These are phyloP conservation scores for Aaosphaeria pasadenensis DNA, from an alignment of 2,329 filamentous ascomycete genomes.

Conservation along the genomic window DNA sequence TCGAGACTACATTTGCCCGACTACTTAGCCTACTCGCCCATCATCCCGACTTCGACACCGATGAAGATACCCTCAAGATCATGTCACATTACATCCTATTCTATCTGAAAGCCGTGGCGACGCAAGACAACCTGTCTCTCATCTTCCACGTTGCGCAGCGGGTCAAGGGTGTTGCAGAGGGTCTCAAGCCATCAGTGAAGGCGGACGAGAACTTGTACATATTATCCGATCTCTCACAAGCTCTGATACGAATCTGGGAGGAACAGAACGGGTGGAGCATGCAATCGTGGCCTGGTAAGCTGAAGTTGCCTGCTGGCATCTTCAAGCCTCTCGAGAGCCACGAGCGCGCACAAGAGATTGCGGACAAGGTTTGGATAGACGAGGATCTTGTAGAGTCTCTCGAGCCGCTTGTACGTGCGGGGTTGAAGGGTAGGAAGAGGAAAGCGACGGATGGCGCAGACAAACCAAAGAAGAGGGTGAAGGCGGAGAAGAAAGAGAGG, in stretches of 20 bases:
- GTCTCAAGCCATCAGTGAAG: conserved; percentile 56
- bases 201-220: conserved; percentile 75
- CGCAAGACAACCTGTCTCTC: conserved; percentile 79
- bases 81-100: conserved; percentile 88
- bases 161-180: conserved; percentile 86
- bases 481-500: conserved; percentile 32
- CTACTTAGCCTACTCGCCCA: conserved; percentile 87
- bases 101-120: conserved; percentile 79
- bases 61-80: conserved; percentile 67
- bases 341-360: conserved; percentile 76
- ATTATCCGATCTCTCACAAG: conserved; percentile 81
- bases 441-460: conserved; percentile 28
- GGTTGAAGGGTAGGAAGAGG: conserved; percentile 59
- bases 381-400: conserved; percentile 71
- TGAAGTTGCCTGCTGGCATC: conserved; percentile 74
- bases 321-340: conserved; percentile 75
- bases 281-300: conserved; percentile 77
- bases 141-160: conserved; percentile 92
- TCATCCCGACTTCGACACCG: conserved; percentile 77
- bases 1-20: conserved; percentile 80
- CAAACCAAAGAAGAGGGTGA: conserved; percentile 33
- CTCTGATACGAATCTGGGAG: conserved; percentile 79
- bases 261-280: conserved; percentile 83
- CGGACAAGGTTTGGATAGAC: conserved; percentile 79
- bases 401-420: conserved; percentile 70